Evolutionary conservation across 2,329 filamentous ascomycete genomes (phyloP).

Genomic region (Fusarium scirpi): DNA sequence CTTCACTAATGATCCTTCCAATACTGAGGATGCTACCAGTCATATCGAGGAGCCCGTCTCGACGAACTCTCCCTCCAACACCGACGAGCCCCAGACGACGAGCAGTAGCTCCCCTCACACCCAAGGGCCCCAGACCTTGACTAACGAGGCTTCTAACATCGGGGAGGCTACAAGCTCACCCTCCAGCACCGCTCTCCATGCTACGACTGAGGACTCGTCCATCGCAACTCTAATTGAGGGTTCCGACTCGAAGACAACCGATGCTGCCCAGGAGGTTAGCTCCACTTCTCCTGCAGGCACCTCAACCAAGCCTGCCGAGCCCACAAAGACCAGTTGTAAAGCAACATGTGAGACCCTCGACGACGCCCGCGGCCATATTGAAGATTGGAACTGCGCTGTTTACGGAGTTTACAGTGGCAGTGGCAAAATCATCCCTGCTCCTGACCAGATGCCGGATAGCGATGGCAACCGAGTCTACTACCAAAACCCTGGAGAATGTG

Average conservation of each 20-base stretch:
- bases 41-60: neutral
- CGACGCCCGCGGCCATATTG: accelerated
- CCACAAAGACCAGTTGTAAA: neutral
- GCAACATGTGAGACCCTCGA: neutral
- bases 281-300: neutral
- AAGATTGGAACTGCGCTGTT: neutral
- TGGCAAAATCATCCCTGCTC: neutral
- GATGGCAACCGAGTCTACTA: neutral
- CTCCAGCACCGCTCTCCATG: neutral
- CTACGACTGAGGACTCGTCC: neutral
- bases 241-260: neutral
- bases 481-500: neutral
- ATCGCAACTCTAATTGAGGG: too few relatives aligned
- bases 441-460: neutral
- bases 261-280: neutral
- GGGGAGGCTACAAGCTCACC: too few relatives aligned
- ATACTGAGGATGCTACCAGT: neutral
- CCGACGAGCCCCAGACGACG: neutral
- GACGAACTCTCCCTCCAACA: neutral
- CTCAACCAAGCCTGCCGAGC: neutral
- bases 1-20: neutral
- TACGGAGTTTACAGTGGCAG: neutral
- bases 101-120: neutral
- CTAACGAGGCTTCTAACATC: neutral
- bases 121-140: neutral